Percentiles rank a stretch among this genome's conserved stretches.
Evolutionary conservation across 345 rosid genomes (phyloP).

Genomic region (Aquilaria sinensis): DNA sequence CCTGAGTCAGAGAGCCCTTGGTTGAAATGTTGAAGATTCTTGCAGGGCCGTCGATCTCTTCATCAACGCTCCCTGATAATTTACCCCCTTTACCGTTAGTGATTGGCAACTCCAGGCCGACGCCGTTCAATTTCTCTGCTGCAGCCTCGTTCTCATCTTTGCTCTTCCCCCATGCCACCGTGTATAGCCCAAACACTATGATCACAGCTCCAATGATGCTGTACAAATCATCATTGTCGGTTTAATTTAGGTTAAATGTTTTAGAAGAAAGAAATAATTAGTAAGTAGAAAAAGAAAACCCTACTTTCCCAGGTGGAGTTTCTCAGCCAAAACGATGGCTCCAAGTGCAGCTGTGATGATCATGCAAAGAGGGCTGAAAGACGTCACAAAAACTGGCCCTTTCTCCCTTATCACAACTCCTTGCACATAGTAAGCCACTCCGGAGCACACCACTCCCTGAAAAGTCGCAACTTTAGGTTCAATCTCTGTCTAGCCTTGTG

Average conservation of each 20-base stretch:
- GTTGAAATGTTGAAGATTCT: constrained; percentile 12
- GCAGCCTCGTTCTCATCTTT: constrained; percentile 32
- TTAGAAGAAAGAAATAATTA: too few relatives aligned
- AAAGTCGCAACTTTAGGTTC: constrained; percentile 2
- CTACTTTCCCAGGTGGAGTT: constrained; percentile 78
- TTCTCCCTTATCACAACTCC: constrained; percentile 51
- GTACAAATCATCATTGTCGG: background rate
- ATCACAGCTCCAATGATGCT: constrained; percentile 76
- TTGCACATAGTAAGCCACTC: constrained; percentile 79
- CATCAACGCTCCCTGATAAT: constrained; percentile 12
- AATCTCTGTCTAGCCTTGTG: background rate
- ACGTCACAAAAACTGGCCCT: constrained; percentile 82
- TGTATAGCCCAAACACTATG: constrained; percentile 72
- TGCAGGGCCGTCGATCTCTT: constrained; percentile 12
- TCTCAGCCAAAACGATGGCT: constrained; percentile 57
- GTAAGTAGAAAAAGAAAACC: background rate
- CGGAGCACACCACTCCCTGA: constrained; percentile 94
- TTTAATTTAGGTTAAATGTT: too few relatives aligned
- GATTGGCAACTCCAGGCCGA: constrained; percentile 45
- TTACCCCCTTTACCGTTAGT: constrained; percentile 11
- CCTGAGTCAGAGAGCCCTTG: constrained; percentile 8
- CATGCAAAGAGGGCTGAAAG: constrained; percentile 87
- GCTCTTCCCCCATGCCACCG: constrained; percentile 91
- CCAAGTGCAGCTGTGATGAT: constrained; percentile 75
- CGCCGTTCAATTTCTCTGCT: constrained; percentile 26